A percentile compares a stretch with the other conserved stretches of the same genome.
Evolutionary conservation across 1,284 basidiomycete genomes (phyloP).

Genomic region (Ganoderma meredithae): DNA sequence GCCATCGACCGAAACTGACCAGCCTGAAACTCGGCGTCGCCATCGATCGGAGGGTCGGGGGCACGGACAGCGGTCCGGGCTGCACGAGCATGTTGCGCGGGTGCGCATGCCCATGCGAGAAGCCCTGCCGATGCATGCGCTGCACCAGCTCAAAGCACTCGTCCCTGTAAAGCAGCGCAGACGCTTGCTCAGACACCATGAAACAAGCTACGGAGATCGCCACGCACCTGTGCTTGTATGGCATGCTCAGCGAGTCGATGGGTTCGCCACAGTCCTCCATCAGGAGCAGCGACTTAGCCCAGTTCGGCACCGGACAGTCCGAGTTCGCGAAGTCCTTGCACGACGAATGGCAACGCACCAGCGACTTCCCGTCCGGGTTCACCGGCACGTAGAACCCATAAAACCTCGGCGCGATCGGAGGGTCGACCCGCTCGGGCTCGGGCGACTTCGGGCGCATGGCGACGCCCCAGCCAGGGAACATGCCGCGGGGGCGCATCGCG

Average conservation of each 20-base stretch:
- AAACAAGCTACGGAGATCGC: neutral
- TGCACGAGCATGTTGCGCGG: conserved; percentile 55
- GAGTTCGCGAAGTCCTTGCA: conserved; percentile 24
- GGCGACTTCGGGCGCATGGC: conserved; percentile 51
- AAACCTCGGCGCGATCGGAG: conserved; percentile 58
- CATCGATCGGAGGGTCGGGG: conserved; percentile 36
- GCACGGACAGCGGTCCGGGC: conserved; percentile 49
- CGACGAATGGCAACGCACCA: conserved; percentile 12
- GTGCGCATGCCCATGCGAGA: conserved; percentile 51
- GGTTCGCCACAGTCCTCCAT: conserved; percentile 56
- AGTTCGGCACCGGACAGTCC: conserved; percentile 29
- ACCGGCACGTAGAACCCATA: conserved; percentile 57
- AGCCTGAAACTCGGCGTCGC: conserved; percentile 51
- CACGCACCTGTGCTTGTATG: conserved; percentile 44
- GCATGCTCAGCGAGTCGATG: conserved; percentile 41
- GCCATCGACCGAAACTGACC: conserved; percentile 56
- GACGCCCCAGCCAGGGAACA: conserved; percentile 31
- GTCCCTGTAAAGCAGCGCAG: conserved; percentile 37
- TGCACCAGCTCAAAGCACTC: conserved; percentile 50
- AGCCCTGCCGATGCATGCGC: conserved; percentile 50
- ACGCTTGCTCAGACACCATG: neutral
- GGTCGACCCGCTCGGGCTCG: conserved; percentile 48
- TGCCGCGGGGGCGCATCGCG: conserved; percentile 23
- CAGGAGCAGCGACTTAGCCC: conserved; percentile 53
- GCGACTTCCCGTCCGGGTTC: conserved; percentile 14